These are phyloP conservation scores for Aspergillus steynii DNA, from an alignment of 495 filamentous ascomycete genomes.

Conservation along the genomic window DNA sequence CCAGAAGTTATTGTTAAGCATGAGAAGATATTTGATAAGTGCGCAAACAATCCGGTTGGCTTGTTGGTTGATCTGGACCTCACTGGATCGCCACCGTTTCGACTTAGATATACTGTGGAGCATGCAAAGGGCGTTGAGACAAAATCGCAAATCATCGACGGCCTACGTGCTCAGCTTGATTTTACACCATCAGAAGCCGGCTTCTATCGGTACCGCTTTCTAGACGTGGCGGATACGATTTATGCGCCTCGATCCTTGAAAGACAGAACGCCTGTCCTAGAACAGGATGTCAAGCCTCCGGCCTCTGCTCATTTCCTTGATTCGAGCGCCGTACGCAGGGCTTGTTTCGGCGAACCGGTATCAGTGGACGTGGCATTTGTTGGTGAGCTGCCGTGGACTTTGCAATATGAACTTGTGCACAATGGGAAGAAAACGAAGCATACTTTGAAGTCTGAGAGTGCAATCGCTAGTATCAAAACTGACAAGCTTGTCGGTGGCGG, in stretches of 20 bases:
- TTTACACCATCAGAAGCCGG: constrained; percentile 81
- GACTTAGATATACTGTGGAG: constrained; percentile 68
- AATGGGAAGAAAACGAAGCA: constrained; percentile 76
- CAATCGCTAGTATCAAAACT: constrained; percentile 69
- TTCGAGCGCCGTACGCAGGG: constrained; percentile 50
- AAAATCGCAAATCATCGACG: constrained; percentile 54
- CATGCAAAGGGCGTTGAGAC: constrained; percentile 55
- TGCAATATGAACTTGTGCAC: constrained; percentile 94
- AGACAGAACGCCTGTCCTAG: constrained; percentile 58
- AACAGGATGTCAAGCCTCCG: constrained; percentile 90
- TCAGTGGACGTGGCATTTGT: constrained; percentile 69
- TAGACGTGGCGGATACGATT: constrained; percentile 73
- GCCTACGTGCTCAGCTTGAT: constrained; percentile 75
- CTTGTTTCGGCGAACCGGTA: constrained; percentile 80
- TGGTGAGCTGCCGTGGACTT: constrained; percentile 81
- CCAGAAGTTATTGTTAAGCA: constrained; percentile 70
- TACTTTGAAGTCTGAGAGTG: constrained; percentile 58
- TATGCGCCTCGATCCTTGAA: constrained; percentile 58
- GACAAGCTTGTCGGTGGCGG: constrained; percentile 73
- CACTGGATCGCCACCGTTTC: constrained; percentile 87
- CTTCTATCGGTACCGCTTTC: constrained; percentile 82
- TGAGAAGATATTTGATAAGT: constrained; percentile 88
- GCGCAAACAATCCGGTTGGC: constrained; percentile 89
- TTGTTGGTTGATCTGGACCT: constrained; percentile 83
- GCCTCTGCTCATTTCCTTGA: constrained; percentile 74